A percentile compares a stretch with the other conserved stretches of the same genome.
Evolutionary conservation across 2,329 filamentous ascomycete species (phyloP).

Genomic region (Arthrobotrys musiformis): DNA sequence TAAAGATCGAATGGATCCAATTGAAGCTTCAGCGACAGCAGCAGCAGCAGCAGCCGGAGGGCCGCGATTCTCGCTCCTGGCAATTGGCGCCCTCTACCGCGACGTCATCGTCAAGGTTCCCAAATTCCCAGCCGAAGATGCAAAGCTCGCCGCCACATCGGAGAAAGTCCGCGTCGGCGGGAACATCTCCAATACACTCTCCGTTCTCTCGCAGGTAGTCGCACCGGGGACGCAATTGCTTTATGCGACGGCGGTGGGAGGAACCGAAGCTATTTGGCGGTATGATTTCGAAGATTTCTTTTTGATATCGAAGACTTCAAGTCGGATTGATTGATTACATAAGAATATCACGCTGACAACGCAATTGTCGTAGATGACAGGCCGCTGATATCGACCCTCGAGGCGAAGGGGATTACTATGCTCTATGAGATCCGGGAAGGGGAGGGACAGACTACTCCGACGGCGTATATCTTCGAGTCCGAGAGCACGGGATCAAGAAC

Average conservation of each 20-base stretch:
- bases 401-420: conserved; percentile 51
- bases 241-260: conserved; percentile 54
- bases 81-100: conserved; percentile 57
- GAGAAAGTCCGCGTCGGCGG: conserved; percentile 74
- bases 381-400: conserved; percentile 43
- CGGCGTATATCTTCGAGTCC: conserved; percentile 57
- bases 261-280: conserved; percentile 45
- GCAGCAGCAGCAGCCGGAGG: conserved; percentile 9
- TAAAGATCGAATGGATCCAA: conserved; percentile 6
- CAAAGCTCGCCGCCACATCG: conserved; percentile 74
- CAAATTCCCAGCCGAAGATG: conserved; percentile 75
- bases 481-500: conserved; percentile 50
- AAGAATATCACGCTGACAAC: conserved; percentile 45
- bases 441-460: conserved; percentile 39
- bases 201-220: conserved; percentile 75
- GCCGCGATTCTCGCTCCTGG: conserved; percentile 48
- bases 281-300: conserved; percentile 10
- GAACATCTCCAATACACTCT: conserved; percentile 77
- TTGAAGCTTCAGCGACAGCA: not conserved
- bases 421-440: conserved; percentile 46
- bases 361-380: conserved; percentile 43
- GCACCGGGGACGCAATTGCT: conserved; percentile 35
- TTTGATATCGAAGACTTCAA: not conserved
- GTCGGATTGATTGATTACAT: conserved; percentile 19
- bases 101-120: conserved; percentile 68